These are phyloP conservation scores for Scedosporium boydii DNA, from an alignment of 2,329 filamentous ascomycete genomes.

Conservation along the genomic window DNA sequence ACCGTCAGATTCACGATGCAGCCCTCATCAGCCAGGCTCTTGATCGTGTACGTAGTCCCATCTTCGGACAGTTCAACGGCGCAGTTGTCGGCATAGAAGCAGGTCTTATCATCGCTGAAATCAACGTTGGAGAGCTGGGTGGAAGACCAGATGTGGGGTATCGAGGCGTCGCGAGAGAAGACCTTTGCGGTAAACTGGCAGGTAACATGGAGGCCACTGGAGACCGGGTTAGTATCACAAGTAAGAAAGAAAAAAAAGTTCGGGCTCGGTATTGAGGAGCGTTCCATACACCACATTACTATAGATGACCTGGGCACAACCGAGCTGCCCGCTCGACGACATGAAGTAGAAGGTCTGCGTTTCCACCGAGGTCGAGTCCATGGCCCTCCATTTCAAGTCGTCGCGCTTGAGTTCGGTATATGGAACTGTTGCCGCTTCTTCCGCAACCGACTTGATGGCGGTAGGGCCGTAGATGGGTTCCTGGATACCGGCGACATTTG, in stretches of 20 bases:
- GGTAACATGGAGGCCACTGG: slow-evolving; percentile 79
- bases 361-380: slow-evolving; percentile 84
- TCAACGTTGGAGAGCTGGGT: slow-evolving; percentile 69
- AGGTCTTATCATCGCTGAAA: slow-evolving; percentile 74
- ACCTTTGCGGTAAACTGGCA: slow-evolving; percentile 93
- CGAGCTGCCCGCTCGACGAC: slow-evolving; percentile 66
- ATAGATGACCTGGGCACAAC: slow-evolving; percentile 87
- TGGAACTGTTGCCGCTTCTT: slow-evolving; percentile 67
- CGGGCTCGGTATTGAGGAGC: not conserved
- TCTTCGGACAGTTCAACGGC: slow-evolving; percentile 81
- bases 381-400: slow-evolving; percentile 71
- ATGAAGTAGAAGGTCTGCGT: slow-evolving; percentile 91
- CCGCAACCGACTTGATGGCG: slow-evolving; percentile 76
- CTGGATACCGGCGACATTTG: slow-evolving; percentile 84
- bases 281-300: slow-evolving; percentile 80
- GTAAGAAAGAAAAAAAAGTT: not conserved
- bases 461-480: slow-evolving; percentile 90
- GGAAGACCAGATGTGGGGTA: slow-evolving; percentile 74
- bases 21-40: slow-evolving; percentile 73
- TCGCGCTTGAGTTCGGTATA: slow-evolving; percentile 72
- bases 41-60: slow-evolving; percentile 75
- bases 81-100: slow-evolving; percentile 79
- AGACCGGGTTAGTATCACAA: slow-evolving; percentile 13
- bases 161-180: slow-evolving; percentile 64
- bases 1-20: slow-evolving; percentile 81